phyloP scores from a whole-genome alignment of 139 green algal species.

The Gonium pectorale region DNA sequence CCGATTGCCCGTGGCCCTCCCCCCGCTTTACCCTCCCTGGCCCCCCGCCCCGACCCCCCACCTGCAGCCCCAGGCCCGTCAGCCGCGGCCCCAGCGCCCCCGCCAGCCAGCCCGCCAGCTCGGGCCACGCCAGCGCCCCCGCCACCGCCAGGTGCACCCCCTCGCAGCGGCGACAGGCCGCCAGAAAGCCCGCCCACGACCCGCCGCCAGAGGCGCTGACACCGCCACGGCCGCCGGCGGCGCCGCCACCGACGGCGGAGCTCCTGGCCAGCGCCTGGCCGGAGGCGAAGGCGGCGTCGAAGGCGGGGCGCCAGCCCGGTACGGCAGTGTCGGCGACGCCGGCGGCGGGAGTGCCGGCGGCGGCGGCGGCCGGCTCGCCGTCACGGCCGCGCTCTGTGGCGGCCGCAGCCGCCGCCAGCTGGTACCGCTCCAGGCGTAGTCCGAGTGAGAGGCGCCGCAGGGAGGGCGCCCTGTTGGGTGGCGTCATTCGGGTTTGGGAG shows the following conservation, averaged over 20 bases:
- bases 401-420: not conserved
- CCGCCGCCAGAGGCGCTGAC: not conserved
- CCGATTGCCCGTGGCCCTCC: too few relatives aligned
- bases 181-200: not conserved
- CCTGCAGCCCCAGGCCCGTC: not conserved
- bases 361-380: not conserved
- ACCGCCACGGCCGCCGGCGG: not conserved
- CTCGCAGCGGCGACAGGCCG: not conserved
- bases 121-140: not conserved
- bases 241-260: not conserved
- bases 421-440: not conserved
- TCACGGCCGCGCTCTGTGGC: not conserved
- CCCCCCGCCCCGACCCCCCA: not conserved
- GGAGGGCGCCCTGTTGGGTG: not conserved
- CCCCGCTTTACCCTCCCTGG: too few relatives aligned
- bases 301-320: not conserved
- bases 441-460: constrained; percentile 12
- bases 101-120: constrained; percentile 17
- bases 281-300: not conserved
- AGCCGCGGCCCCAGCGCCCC: constrained; percentile 27
- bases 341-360: not conserved
- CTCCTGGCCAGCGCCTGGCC: not conserved
- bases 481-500: not conserved
- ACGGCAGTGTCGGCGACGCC: not conserved
- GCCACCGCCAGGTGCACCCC: not conserved